Evolutionary conservation across 148 eudicot genomes (phyloP).

Genomic region (Arbutus unedo): DNA sequence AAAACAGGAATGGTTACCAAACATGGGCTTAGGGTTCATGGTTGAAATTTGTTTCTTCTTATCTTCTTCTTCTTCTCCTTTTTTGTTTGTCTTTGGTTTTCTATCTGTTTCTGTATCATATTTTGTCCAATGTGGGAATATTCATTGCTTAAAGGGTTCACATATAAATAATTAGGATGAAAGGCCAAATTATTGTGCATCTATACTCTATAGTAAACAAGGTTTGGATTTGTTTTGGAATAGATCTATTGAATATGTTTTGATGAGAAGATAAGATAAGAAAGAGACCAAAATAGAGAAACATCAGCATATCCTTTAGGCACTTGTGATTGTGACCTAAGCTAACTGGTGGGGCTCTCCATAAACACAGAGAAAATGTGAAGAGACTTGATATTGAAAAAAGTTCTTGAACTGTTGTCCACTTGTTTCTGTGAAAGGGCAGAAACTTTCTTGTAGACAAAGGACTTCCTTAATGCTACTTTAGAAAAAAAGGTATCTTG

Average conservation of each 20-base stretch:
- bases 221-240: background rate
- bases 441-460: background rate
- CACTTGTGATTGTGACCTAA: background rate
- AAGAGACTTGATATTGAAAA: background rate
- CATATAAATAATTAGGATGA: background rate
- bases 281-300: background rate
- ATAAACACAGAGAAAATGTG: background rate
- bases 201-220: background rate
- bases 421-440: slow-evolving; percentile 3
- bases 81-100: background rate
- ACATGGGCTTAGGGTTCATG: background rate
- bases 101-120: background rate
- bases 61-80: background rate
- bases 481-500: background rate
- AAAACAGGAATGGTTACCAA: no score
- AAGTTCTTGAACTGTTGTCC: background rate
- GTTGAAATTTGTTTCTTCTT: background rate
- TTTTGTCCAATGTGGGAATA: background rate
- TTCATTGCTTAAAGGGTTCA: background rate
- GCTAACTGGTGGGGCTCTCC: background rate
- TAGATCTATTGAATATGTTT: background rate
- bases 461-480: background rate
- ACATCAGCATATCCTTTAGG: background rate
- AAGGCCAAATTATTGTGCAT: background rate
- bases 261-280: background rate